Evolutionary conservation across 768 basidiomycete genomes (phyloP).

Genomic region (Leccinum truebloodii): DNA sequence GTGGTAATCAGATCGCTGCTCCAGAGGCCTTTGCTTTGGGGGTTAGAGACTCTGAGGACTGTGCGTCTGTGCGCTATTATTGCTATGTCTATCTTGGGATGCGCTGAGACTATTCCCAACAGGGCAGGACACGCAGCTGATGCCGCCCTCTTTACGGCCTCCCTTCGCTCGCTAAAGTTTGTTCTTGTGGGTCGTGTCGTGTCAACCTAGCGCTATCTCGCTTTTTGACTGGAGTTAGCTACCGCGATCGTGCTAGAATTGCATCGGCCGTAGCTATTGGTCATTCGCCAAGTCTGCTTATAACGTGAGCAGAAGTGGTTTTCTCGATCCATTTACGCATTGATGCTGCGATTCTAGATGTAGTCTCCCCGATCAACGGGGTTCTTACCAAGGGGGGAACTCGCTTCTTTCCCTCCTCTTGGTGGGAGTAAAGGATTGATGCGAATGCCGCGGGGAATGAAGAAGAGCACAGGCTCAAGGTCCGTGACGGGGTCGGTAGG

Average conservation of each 20-base stretch:
- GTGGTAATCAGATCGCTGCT: neutral
- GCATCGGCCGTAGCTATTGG: conserved; percentile 15
- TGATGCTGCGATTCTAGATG: conserved; percentile 11
- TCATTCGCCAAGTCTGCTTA: conserved; percentile 3
- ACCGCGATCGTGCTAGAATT: conserved; percentile 12
- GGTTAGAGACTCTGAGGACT: conserved; percentile 1
- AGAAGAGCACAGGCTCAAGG: conserved; percentile 18
- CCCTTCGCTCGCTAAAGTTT: conserved; percentile 19
- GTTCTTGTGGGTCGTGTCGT: conserved; percentile 10
- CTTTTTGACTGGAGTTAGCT: conserved; percentile 19
- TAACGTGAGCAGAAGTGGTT: conserved; percentile 18
- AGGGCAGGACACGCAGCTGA: conserved; percentile 32
- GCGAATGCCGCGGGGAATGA: conserved; percentile 36
- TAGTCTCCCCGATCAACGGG: conserved; percentile 23
- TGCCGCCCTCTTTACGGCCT: conserved; percentile 35
- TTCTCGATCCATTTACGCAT: conserved; percentile 9
- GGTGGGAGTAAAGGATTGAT: conserved; percentile 13
- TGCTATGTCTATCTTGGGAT: conserved; percentile 25
- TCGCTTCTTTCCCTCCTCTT: conserved; percentile 14
- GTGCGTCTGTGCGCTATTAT: conserved; percentile 4
- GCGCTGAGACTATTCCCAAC: conserved; percentile 14
- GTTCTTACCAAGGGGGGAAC: conserved; percentile 6
- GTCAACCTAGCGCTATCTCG: conserved; percentile 12
- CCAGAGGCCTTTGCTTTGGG: neutral
- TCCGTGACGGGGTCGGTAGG: conserved; percentile 23